These are phyloP conservation scores for Syzygium aqueum DNA, from an alignment of 345 rosid species.

Conservation along the genomic window DNA sequence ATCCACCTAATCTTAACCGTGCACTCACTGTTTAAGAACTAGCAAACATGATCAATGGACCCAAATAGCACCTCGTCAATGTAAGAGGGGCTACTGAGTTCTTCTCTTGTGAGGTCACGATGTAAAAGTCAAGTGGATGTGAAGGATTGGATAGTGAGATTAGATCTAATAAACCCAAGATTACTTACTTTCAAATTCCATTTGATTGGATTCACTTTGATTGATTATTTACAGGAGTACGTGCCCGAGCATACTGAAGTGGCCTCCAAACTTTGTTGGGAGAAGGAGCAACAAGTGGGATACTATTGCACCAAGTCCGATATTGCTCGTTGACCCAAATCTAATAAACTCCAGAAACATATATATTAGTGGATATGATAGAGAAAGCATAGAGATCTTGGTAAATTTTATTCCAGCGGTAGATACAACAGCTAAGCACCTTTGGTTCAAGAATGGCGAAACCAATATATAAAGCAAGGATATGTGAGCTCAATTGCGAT, in stretches of 20 bases:
- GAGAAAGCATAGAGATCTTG: background rate
- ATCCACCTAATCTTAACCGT: background rate
- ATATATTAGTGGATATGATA: background rate
- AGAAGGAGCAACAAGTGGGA: constrained; percentile 51
- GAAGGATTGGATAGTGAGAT: background rate
- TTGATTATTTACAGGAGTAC: constrained; percentile 35
- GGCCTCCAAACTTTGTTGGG: constrained; percentile 52
- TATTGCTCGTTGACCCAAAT: constrained; percentile 37
- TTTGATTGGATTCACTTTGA: background rate
- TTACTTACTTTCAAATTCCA: background rate
- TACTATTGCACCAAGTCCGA: constrained; percentile 34
- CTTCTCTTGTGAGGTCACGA: background rate
- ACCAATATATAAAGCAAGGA: background rate
- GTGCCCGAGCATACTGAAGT: constrained; percentile 37
- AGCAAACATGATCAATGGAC: background rate
- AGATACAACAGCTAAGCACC: background rate
- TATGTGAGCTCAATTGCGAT: background rate
- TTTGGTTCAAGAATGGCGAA: background rate
- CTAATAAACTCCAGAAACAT: background rate
- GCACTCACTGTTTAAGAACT: background rate
- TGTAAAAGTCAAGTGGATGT: background rate
- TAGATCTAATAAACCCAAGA: background rate
- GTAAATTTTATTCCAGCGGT: background rate
- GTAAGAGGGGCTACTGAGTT: background rate
- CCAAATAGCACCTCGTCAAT: background rate